Conservation (phyloP, 208 protist genomes). For the Trypanosoma platydactyli region DNA sequence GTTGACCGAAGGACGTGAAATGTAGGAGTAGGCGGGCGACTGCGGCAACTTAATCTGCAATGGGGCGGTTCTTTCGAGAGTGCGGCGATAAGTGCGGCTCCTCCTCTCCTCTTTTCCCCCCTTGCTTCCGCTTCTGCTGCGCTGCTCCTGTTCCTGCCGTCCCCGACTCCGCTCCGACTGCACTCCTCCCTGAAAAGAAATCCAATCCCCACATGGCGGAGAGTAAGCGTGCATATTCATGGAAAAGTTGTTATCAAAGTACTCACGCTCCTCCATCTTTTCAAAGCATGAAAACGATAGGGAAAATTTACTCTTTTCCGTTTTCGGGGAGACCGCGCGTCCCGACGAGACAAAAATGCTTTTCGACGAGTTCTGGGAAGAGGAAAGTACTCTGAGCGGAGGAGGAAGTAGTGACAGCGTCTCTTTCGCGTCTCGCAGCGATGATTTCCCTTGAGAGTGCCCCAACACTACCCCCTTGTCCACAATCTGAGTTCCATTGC, state of each 20-base stretch:
- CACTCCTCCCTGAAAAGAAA: too few relatives aligned
- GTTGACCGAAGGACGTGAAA: background rate
- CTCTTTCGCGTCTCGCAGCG: too few relatives aligned
- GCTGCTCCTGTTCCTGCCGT: background rate
- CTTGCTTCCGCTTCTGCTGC: background rate
- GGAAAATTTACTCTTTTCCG: background rate
- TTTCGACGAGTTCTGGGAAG: too few relatives aligned
- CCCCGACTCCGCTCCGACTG: background rate
- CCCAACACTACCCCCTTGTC: too few relatives aligned
- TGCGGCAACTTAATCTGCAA: conserved; percentile 4
- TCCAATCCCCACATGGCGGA: too few relatives aligned
- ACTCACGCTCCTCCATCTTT: conserved; percentile 15
- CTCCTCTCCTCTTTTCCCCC: background rate
- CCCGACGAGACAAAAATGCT: background rate
- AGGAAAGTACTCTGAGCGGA: background rate
- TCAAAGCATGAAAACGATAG: background rate
- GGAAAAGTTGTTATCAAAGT: background rate
- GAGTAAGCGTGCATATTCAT: background rate
- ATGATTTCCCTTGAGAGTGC: too few relatives aligned
- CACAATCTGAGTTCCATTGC: too few relatives aligned
- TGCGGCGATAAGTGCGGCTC: background rate
- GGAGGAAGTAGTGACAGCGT: background rate
- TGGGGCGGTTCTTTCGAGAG: background rate
- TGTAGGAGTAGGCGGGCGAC: background rate
- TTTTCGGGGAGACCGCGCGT: background rate